Evolutionary conservation across 1,284 basidiomycete species (phyloP).

Genomic region (Phlebopus sp.): DNA sequence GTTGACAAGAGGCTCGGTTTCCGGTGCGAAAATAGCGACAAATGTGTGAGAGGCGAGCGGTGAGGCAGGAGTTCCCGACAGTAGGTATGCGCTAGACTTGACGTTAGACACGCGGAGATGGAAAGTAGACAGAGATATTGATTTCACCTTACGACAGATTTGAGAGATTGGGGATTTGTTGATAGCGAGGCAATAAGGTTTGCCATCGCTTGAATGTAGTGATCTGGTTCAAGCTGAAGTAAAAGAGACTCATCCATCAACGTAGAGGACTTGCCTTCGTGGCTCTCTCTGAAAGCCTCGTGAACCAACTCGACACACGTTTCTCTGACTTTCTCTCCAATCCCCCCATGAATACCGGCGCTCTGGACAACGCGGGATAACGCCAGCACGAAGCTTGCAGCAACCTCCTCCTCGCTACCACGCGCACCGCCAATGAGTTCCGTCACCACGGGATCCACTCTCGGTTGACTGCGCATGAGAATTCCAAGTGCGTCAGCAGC

Average conservation of each 20-base stretch:
- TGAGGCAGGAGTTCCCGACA: conserved; percentile 62
- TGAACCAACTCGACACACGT: conserved; percentile 72
- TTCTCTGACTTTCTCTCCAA: conserved; percentile 75
- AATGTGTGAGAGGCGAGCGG: conserved; percentile 66
- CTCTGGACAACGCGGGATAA: conserved; percentile 76
- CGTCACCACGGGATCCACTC: conserved; percentile 84
- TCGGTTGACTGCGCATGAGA: conserved; percentile 89
- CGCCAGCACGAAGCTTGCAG: conserved; percentile 73
- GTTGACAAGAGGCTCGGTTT: conserved; percentile 36
- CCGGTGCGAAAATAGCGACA: conserved; percentile 54
- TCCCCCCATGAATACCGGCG: conserved; percentile 60
- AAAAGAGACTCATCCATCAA: neutral
- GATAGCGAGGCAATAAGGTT: conserved; percentile 68
- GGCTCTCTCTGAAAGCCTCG: conserved; percentile 75
- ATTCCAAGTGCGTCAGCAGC: conserved; percentile 85
- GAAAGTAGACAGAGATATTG: neutral
- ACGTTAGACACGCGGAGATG: neutral
- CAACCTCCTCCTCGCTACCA: conserved; percentile 70
- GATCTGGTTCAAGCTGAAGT: conserved; percentile 45
- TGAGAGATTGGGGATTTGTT: conserved; percentile 62
- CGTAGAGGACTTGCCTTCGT: conserved; percentile 53
- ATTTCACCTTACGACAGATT: conserved; percentile 68
- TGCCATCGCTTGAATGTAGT: conserved; percentile 71
- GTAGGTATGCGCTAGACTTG: conserved; percentile 48
- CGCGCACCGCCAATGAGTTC: conserved; percentile 78